Conservation (phyloP, 2,329 filamentous ascomycete species). For the Gyromitra esculenta region DNA sequence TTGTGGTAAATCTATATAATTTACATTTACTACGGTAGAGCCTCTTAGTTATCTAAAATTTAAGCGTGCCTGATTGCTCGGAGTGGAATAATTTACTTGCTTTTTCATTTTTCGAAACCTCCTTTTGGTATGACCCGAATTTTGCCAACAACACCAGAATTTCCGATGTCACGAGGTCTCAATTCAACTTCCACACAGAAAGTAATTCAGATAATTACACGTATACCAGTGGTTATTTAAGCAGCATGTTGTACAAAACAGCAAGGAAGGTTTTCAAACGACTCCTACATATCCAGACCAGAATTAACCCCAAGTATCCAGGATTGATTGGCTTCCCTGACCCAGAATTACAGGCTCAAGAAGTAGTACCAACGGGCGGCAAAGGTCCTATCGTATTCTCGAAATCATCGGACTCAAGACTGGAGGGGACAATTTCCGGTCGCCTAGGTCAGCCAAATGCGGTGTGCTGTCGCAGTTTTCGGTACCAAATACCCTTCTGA, state of each 20-base stretch:
- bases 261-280: constrained; percentile 18
- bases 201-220: constrained; percentile 4
- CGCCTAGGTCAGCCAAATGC: constrained; percentile 35
- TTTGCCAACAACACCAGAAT: not conserved
- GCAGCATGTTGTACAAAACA: constrained; percentile 21
- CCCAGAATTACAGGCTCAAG: constrained; percentile 32
- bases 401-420: constrained; percentile 14
- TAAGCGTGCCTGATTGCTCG: not conserved
- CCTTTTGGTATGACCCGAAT: constrained; percentile 13
- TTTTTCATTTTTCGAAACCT: not conserved
- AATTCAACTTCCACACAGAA: not conserved
- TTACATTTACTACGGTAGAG: not conserved
- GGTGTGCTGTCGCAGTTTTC: constrained; percentile 26
- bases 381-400: constrained; percentile 28
- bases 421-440: constrained; percentile 21
- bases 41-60: not conserved
- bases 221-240: not conserved
- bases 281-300: not conserved
- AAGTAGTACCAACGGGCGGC: constrained; percentile 24
- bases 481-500: constrained; percentile 42
- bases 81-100: constrained; percentile 1
- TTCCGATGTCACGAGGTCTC: constrained; percentile 20
- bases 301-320: not conserved
- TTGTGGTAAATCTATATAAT: not conserved
- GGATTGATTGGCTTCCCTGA: constrained; percentile 8